Evolutionary conservation across 331 rosid species (phyloP).

Genomic region (Spiraea crenata): DNA sequence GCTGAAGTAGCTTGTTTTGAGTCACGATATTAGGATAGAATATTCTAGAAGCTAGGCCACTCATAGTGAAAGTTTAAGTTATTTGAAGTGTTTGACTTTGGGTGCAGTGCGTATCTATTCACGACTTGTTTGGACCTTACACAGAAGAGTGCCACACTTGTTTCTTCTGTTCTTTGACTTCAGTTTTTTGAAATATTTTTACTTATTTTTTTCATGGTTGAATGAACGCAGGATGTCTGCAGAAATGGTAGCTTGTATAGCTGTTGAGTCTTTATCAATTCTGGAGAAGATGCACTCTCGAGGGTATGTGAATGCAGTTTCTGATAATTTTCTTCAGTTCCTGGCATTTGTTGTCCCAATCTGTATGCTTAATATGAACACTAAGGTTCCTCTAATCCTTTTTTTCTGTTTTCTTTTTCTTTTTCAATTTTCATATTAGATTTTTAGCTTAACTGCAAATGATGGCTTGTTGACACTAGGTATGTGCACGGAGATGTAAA

Average conservation of each 20-base stretch:
- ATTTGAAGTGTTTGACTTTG: background rate
- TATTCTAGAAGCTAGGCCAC: background rate
- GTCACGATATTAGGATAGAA: background rate
- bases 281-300: constrained; percentile 61
- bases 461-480: constrained; percentile 27
- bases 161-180: background rate
- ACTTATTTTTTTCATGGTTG: constrained; percentile 1
- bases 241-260: constrained; percentile 93
- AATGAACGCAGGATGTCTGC: constrained; percentile 65
- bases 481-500: constrained; percentile 78
- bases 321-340: constrained; percentile 1
- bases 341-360: background rate
- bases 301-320: constrained; percentile 40
- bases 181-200: background rate
- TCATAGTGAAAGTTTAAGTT: background rate
- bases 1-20: background rate
- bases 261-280: constrained; percentile 75
- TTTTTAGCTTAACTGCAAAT: background rate
- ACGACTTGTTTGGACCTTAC: background rate
- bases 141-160: background rate
- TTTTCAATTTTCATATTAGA: background rate
- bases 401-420: background rate
- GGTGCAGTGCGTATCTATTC: background rate
- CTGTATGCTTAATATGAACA: background rate
- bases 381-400: background rate